Conservation (phyloP, 352 stramenopile species). For the Phytophthora lateralis region DNA sequence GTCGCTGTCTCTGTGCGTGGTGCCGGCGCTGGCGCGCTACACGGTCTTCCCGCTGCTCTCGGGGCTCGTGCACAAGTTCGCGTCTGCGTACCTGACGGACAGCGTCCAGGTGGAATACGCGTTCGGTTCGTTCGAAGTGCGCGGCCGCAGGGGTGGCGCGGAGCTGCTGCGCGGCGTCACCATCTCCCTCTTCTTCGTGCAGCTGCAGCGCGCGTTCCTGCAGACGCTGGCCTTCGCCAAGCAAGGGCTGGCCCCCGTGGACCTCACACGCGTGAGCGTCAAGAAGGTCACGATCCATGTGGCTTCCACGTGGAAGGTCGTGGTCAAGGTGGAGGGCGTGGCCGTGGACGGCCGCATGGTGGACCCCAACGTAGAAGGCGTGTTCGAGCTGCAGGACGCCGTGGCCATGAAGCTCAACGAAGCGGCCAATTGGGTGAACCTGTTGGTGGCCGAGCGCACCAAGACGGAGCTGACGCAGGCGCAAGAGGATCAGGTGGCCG, state of each 20-base stretch:
- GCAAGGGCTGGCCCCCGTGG: slow-evolving; percentile 55
- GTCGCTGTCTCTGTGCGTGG: slow-evolving; percentile 66
- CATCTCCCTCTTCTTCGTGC: slow-evolving; percentile 61
- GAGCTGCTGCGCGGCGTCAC: slow-evolving; percentile 49
- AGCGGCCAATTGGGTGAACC: slow-evolving; percentile 40
- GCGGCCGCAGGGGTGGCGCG: slow-evolving; percentile 15
- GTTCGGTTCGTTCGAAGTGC: slow-evolving; percentile 53
- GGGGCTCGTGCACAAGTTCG: slow-evolving; percentile 58
- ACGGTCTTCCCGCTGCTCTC: slow-evolving; percentile 69
- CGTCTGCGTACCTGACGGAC: slow-evolving; percentile 55
- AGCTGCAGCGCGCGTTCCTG: slow-evolving; percentile 55
- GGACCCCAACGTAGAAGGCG: slow-evolving; percentile 46
- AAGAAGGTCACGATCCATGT: slow-evolving; percentile 55
- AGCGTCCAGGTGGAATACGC: slow-evolving; percentile 56
- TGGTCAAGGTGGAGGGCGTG: slow-evolving; percentile 59
- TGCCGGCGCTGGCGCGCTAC: slow-evolving; percentile 56
- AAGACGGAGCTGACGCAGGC: slow-evolving; percentile 41
- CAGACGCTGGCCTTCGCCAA: slow-evolving; percentile 64
- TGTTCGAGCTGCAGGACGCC: slow-evolving; percentile 55
- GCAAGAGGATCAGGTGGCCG: slow-evolving; percentile 24
- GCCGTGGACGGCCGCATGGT: slow-evolving; percentile 46
- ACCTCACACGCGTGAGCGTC: slow-evolving; percentile 42
- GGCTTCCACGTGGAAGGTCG: slow-evolving; percentile 56
- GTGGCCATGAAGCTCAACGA: slow-evolving; percentile 64
- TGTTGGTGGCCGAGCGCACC: slow-evolving; percentile 42